Evolutionary conservation across 2,329 filamentous ascomycete genomes (phyloP).

Genomic region (Bipolaris sorokiniana): DNA sequence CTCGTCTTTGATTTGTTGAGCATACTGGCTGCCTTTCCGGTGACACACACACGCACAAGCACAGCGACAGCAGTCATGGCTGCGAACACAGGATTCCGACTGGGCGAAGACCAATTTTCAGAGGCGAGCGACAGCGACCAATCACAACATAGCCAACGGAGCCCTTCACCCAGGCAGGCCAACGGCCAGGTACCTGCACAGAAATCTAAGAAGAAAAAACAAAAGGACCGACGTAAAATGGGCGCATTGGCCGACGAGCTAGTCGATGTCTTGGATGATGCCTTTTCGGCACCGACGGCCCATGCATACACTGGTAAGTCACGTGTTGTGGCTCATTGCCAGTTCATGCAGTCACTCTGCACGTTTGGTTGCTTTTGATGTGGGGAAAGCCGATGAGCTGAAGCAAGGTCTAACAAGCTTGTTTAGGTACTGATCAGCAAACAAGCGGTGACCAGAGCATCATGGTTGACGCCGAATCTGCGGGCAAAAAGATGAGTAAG

Average conservation of each 20-base stretch:
- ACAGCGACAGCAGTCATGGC: background rate
- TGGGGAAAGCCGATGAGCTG: background rate
- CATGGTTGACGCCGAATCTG: slow-evolving; percentile 13
- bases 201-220: slow-evolving; percentile 18
- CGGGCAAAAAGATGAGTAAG: slow-evolving; percentile 30
- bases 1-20: background rate
- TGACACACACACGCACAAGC: background rate
- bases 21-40: slow-evolving; percentile 16
- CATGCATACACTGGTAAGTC: slow-evolving; percentile 20
- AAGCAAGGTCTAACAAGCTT: slow-evolving; percentile 1
- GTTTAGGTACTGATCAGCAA: slow-evolving; percentile 5
- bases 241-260: slow-evolving; percentile 30
- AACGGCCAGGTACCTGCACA: slow-evolving; percentile 17
- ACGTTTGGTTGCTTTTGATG: slow-evolving; percentile 4
- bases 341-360: slow-evolving; percentile 3
- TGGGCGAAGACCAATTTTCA: slow-evolving; percentile 18
- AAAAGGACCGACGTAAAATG: slow-evolving; percentile 30
- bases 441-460: slow-evolving; percentile 18
- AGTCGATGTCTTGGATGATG: slow-evolving; percentile 23
- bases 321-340: background rate
- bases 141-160: slow-evolving; percentile 31
- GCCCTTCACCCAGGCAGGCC: slow-evolving; percentile 22
- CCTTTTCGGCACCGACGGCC: slow-evolving; percentile 17
- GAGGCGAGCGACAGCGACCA: slow-evolving; percentile 33
- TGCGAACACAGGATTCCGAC: slow-evolving; percentile 21